Conservation (phyloP, 1,284 basidiomycete species). For the Mycena sp. region DNA sequence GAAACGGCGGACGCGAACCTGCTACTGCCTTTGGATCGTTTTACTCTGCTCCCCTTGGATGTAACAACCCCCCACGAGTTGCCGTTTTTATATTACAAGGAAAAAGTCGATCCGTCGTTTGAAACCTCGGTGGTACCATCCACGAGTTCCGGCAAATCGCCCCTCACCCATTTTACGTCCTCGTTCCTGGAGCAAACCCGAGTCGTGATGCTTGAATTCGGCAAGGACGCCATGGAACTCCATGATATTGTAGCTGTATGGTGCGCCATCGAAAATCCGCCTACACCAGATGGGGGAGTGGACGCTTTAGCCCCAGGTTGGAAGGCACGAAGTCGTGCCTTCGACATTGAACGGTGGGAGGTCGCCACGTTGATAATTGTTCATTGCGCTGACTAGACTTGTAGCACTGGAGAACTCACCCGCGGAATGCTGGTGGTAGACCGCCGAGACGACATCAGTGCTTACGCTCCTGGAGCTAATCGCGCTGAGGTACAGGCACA, state of each 20-base stretch:
- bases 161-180: slow-evolving; percentile 79
- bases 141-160: slow-evolving; percentile 52
- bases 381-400: neutral
- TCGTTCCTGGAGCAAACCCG: slow-evolving; percentile 81
- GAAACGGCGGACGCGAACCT: slow-evolving; percentile 40
- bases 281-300: slow-evolving; percentile 42
- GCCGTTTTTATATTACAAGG: slow-evolving; percentile 71
- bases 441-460: slow-evolving; percentile 65
- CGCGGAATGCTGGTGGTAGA: slow-evolving; percentile 83
- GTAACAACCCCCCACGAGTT: slow-evolving; percentile 84
- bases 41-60: slow-evolving; percentile 83
- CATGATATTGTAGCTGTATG: slow-evolving; percentile 87
- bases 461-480: slow-evolving; percentile 69
- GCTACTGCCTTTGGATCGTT: slow-evolving; percentile 65
- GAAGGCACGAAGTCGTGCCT: slow-evolving; percentile 59
- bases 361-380: slow-evolving; percentile 23
- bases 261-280: slow-evolving; percentile 78
- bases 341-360: slow-evolving; percentile 75
- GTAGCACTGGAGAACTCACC: slow-evolving; percentile 62
- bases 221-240: slow-evolving; percentile 87
- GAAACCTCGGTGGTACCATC: slow-evolving; percentile 58
- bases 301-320: slow-evolving; percentile 58
- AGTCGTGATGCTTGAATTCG: slow-evolving; percentile 74
- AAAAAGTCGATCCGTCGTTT: slow-evolving; percentile 65
- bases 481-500: slow-evolving; percentile 68